Base-by-base conservation (phyloP, 306 rosid genomes). In the Vicia faba region DNA sequence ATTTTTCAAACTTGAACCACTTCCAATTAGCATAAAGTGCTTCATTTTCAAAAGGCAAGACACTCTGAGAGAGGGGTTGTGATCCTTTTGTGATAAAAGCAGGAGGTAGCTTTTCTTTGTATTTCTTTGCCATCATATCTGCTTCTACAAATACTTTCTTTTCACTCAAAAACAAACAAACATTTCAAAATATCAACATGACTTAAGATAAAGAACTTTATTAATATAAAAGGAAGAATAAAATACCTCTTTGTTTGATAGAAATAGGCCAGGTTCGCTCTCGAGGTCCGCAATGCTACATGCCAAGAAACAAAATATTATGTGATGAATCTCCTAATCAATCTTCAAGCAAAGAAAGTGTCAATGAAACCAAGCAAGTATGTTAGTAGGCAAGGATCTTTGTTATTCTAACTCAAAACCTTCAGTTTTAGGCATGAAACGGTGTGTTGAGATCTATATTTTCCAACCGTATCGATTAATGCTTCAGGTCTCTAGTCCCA, bases 231-330 rank as follows among this genome's bases (percentile, higher is more conserved):
- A 20, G 23, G 1, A 20, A 20, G 2, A 20, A 20, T 20, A 1
- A 20, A 20, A 20, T 55, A 82, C 99, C 96, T 90, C 88, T 68
- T 81, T 90, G 80, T 93, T 73, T 43, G 92, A 75, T 45, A 88
- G 75, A 72, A 93, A 88, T 53, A 93, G 95, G 64, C 96, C 99
- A 20, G 86, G 90, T 74, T 88, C 95, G 33, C 95, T 93, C 78
- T 93, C 97, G 60, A 93, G 97, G 25, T 79, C 97, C 3, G 96
- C 99, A 61, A 78, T 93, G 81, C 99, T 93, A 88, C 84, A 79
- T 66, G 61, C 46, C 61, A 76, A 63, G 53, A 69, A 49, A 69
- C 23, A 20, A 20, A 20, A 20, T 20, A 20, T 20, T 20, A 20
- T 20, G 23, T 20, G 23, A 20, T 1, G 23, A 20, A 2, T 20